Percentiles rank a stretch among this genome's conserved stretches.
phyloP scores from a whole-genome alignment of 2,329 filamentous ascomycete species.

The Talaromyces islandicus region DNA sequence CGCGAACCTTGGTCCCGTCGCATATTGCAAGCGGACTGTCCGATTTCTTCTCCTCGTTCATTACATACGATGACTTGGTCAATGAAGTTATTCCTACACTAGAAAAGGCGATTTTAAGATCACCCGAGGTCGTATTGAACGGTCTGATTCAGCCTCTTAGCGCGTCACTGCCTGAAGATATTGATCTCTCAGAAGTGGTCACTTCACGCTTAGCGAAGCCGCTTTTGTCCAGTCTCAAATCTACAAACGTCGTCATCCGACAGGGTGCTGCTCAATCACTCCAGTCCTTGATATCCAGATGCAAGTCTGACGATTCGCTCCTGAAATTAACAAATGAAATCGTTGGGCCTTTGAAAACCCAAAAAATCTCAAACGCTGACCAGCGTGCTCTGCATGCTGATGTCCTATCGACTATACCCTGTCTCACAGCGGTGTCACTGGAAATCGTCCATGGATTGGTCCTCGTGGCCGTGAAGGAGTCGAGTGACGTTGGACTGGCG shows the following conservation, averaged over 20 bases:
- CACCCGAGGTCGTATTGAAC: constrained; percentile 81
- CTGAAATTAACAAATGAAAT: constrained; percentile 72
- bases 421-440: constrained; percentile 56
- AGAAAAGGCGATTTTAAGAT: constrained; percentile 81
- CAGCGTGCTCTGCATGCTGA: constrained; percentile 78
- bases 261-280: constrained; percentile 72
- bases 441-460: constrained; percentile 64
- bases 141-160: constrained; percentile 72
- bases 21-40: constrained; percentile 67
- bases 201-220: constrained; percentile 73
- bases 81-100: constrained; percentile 72
- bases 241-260: constrained; percentile 73
- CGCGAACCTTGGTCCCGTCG: constrained; percentile 61
- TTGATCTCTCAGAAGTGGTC: constrained; percentile 74
- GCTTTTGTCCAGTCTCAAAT: constrained; percentile 84
- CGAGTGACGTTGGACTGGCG: constrained; percentile 75
- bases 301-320: constrained; percentile 53
- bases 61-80: constrained; percentile 66
- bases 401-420: constrained; percentile 63
- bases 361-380: constrained; percentile 78
- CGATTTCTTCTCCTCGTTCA: constrained; percentile 78
- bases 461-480: constrained; percentile 70
- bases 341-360: constrained; percentile 68
- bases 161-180: constrained; percentile 57
- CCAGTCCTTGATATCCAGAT: constrained; percentile 59